Base-by-base conservation (phyloP, 495 filamentous ascomycete species). In the Hypoxylon trugodes region DNA sequence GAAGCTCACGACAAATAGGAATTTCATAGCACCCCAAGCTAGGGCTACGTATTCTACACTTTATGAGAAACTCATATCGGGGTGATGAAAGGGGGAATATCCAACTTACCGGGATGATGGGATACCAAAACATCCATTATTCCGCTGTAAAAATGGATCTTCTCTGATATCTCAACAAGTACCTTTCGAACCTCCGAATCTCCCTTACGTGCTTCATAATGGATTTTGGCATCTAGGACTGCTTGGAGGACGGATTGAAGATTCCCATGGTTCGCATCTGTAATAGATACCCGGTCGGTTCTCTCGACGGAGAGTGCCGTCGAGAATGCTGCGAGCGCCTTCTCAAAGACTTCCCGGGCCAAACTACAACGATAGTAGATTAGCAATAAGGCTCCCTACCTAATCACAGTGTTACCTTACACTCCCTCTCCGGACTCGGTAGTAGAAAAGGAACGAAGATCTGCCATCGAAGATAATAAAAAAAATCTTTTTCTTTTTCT, bases 1-100 rank as follows among this genome's bases (percentile, higher is more conserved):
- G 40, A 21, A n/a, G 40, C 49, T 26, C 35, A 72, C 69, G 8
- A 52, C 35, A 18, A 71, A 66, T 3, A 73, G 16, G 21, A 74
- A 64, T 35, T 73, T 76, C 54, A 74, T 65, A 1, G 70, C 47
- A n/a, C 74, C 75, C 69, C 69, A 77, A 4, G 50, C 75, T 10
- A 76, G 48, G 2, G 75, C 70, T 6, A 69, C 72, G 30, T 77
- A 77, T 49, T 77, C 69, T 30, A 30, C 4, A 30, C 10, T 30
- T 30, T 10, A 30, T 10, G 28, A 30, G 28, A 30, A 30, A 30
- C 10, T 30, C 4, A 4, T 30, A 30, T 30, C 10, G 28, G 10
- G 5, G 10, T 10, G 28, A 4, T 30, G 5, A 30, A 30, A 10
- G 28, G 28, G 10, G 28, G 28, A 10, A 30, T 10, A 30, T 30